Conservation (phyloP, 345 rosid species). For the Stellera chamaejasme region DNA sequence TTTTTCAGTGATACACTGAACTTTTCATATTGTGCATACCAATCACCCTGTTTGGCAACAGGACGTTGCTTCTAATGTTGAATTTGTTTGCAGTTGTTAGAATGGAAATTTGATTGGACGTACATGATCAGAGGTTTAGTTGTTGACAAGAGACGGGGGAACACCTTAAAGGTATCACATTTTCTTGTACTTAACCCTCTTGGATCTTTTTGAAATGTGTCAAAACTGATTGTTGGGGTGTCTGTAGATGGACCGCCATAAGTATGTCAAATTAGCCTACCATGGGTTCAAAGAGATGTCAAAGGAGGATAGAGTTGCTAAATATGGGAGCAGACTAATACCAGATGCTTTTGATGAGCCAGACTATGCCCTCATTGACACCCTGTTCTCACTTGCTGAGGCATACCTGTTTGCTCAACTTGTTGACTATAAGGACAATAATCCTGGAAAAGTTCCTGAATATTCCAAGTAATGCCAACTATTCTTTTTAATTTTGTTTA, state of each 20-base stretch:
- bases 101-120: conserved; percentile 82
- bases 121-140: conserved; percentile 93
- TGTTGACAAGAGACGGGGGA: conserved; percentile 82
- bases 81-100: conserved; percentile 37
- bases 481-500: not conserved
- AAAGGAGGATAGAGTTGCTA: conserved; percentile 73
- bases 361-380: conserved; percentile 78
- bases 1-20: no score
- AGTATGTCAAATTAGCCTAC: conserved; percentile 86
- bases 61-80: no score
- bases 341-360: conserved; percentile 87
- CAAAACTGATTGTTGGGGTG: conserved; percentile 6
- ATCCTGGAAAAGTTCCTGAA: conserved; percentile 47
- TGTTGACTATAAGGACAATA: conserved; percentile 69
- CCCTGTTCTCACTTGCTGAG: conserved; percentile 85
- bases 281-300: conserved; percentile 83
- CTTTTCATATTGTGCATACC: no score
- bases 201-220: conserved; percentile 2
- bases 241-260: conserved; percentile 85
- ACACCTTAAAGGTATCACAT: conserved; percentile 61
- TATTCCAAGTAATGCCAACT: conserved; percentile 47
- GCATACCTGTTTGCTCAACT: conserved; percentile 89
- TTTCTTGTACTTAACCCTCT: not conserved
- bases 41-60: no score
- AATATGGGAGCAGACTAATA: conserved; percentile 65